Evolutionary conservation across 1,139 yeast genomes (phyloP).

Genomic region (Candida dubliniensis): DNA sequence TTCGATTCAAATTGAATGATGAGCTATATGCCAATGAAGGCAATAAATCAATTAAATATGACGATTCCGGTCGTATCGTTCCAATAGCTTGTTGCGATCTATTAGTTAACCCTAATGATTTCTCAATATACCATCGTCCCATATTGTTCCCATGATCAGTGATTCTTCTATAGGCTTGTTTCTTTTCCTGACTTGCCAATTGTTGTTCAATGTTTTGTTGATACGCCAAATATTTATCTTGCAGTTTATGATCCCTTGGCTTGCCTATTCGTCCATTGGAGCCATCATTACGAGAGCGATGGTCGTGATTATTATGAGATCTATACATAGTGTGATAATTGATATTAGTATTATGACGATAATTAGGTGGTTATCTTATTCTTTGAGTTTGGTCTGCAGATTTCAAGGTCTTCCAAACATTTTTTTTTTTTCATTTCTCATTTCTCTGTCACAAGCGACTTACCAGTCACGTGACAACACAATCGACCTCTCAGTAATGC

Average conservation of each 20-base stretch:
- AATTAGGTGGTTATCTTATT: no score
- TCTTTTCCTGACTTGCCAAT: slow-evolving; percentile 46
- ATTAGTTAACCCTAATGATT: slow-evolving; percentile 49
- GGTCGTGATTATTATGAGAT: background rate
- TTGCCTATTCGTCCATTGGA: slow-evolving; percentile 6
- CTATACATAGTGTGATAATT: background rate
- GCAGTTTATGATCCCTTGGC: slow-evolving; percentile 10
- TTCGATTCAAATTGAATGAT: slow-evolving; percentile 20
- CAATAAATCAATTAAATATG: slow-evolving; percentile 67
- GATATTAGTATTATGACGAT: no score
- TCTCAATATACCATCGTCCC: slow-evolving; percentile 67
- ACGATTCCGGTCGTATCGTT: slow-evolving; percentile 71
- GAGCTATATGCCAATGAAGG: slow-evolving; percentile 66
- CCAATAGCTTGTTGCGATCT: slow-evolving; percentile 48
- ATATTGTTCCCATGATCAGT: slow-evolving; percentile 86
- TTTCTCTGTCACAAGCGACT: no score
- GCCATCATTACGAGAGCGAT: background rate
- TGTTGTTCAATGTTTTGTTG: slow-evolving; percentile 46
- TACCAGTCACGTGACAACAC: no score
- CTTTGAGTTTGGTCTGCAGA: no score
- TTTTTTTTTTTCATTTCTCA: no score
- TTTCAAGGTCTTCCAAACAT: no score
- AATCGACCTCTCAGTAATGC: no score
- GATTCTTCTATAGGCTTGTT: slow-evolving; percentile 72
- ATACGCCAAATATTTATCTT: slow-evolving; percentile 22